Evolutionary conservation across 164 flowering plant species (phyloP).

Genomic region (Protea cynaroides): DNA sequence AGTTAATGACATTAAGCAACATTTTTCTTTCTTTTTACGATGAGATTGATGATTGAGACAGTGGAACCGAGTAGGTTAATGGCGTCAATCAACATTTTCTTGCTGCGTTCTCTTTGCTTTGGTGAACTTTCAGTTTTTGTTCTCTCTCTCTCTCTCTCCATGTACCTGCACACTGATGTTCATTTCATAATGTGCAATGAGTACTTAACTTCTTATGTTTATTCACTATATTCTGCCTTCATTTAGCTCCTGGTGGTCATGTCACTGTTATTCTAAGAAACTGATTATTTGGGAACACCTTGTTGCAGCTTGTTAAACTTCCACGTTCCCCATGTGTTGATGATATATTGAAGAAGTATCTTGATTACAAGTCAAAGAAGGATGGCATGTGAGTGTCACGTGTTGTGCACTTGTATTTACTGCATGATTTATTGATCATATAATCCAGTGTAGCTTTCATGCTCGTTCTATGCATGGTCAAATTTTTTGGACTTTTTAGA

Average conservation of each 20-base stretch:
- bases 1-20: neutral
- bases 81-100: neutral
- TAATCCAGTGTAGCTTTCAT: neutral
- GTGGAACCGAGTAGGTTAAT: neutral
- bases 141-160: neutral
- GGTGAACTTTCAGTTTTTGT: neutral
- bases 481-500: neutral
- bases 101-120: neutral
- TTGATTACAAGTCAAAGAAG: slow-evolving; percentile 59
- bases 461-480: neutral
- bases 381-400: slow-evolving; percentile 57
- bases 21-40: too few species aligned
- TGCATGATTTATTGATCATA: slow-evolving; percentile 1
- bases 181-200: neutral
- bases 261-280: neutral
- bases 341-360: slow-evolving; percentile 62
- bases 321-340: slow-evolving; percentile 76
- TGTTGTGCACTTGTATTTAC: neutral
- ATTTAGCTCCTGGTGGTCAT: neutral
- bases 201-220: slow-evolving; percentile 1
- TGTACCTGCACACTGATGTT: too few species aligned
- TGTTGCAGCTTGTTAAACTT: slow-evolving; percentile 75
- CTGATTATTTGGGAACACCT: neutral
- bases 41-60: too few species aligned
- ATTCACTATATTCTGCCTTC: neutral